phyloP scores from a whole-genome alignment of 2,329 filamentous ascomycete species.

The Fusarium sp. region DNA sequence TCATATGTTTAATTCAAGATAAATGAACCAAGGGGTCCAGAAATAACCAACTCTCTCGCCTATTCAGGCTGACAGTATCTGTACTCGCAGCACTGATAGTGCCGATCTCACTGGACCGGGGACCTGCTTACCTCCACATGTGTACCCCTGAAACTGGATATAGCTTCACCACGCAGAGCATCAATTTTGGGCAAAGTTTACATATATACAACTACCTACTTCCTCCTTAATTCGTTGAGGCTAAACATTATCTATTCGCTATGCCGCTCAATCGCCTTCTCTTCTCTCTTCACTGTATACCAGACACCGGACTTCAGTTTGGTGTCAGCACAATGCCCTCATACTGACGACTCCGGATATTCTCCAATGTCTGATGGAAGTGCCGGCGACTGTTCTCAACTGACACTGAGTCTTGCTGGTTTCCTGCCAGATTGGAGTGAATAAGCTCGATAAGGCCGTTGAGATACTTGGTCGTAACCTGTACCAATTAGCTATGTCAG shows the following conservation, averaged over 20 bases:
- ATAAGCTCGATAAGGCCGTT: conserved; percentile 99
- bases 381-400: conserved; percentile 93
- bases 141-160: neutral
- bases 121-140: neutral
- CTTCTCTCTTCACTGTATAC: conserved; percentile 4
- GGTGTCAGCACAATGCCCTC: conserved; percentile 86
- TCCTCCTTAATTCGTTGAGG: conserved; percentile 26
- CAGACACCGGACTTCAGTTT: conserved; percentile 50
- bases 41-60: neutral
- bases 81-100: neutral
- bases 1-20: conserved; percentile 4
- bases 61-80: neutral
- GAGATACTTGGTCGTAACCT: conserved; percentile 95
- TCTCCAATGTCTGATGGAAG: conserved; percentile 94
- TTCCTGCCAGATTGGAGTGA: conserved; percentile 92
- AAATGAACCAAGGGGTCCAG: neutral
- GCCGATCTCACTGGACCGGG: neutral
- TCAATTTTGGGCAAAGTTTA: conserved; percentile 46
- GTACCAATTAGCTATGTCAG: conserved; percentile 28
- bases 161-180: conserved; percentile 13
- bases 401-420: conserved; percentile 82
- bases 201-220: conserved; percentile 50
- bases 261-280: conserved; percentile 33
- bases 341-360: conserved; percentile 91
- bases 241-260: conserved; percentile 49